Base-by-base conservation (phyloP, 805 yeast genomes). In the Suhomyces emberorum region DNA sequence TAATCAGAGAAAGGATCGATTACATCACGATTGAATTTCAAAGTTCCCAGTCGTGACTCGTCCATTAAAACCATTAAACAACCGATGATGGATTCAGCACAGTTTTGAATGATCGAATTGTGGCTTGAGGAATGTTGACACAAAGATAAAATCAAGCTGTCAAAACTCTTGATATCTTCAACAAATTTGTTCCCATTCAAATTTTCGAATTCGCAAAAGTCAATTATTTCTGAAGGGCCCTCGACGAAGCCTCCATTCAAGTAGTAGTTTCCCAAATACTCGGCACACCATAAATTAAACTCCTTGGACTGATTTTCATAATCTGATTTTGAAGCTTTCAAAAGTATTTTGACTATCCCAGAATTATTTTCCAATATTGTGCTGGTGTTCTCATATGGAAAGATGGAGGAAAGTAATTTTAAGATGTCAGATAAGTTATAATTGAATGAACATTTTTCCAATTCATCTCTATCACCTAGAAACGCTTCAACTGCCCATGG, bases 81-180 rank as follows among this genome's bases (percentile, higher is more conserved):
- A 1, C 78, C 77, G 7, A 70, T 27, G 4, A 70, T 48, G 3
- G 65, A 42, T 26, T 74, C 76, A 28, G 70, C 55, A 34, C 63
- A 49, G 4, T 54, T 54, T 4, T 44, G 40, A 18, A 44, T 55
- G 8, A 48, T 46, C 2, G 47, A n/a, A 23, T n/a, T n/a, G n/a
- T n/a, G n/a, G n/a, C n/a, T n/a, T n/a, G n/a, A n/a, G n/a, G n/a
- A n/a, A n/a, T n/a, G n/a, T n/a, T n/a, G n/a, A n/a, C n/a, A n/a
- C n/a, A n/a, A n/a, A n/a, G n/a, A n/a, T n/a, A n/a, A n/a, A n/a
- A n/a, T n/a, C n/a, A n/a, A n/a, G n/a, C n/a, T n/a, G n/a, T n/a
- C n/a, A n/a, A n/a, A n/a, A n/a, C n/a, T n/a, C 9, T 20, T 20
- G 22, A 20, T 20, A 7, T 20, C 22, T 7, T 20, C 22, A 9